Conservation (phyloP, 2,329 filamentous ascomycete species). For the Elsinoe perseae region DNA sequence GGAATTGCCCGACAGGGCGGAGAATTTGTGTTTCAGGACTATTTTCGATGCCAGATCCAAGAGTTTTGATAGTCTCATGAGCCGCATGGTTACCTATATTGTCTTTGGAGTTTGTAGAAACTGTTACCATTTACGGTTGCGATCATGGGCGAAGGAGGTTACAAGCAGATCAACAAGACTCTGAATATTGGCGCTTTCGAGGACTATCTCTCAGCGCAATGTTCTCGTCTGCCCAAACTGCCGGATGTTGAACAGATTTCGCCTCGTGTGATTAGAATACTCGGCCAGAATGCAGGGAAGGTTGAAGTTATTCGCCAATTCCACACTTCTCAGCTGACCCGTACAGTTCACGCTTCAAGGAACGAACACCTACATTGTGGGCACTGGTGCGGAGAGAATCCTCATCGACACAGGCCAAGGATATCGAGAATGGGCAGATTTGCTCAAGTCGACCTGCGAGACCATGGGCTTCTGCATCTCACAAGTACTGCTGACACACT, state of each 20-base stretch:
- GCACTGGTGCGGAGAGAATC: slow-evolving; percentile 30
- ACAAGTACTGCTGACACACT: slow-evolving; percentile 39
- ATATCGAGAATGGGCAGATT: slow-evolving; percentile 29
- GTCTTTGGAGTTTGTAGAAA: not conserved
- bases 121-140: not conserved
- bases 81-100: not conserved
- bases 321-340: not conserved
- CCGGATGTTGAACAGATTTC: slow-evolving; percentile 21
- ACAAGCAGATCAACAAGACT: slow-evolving; percentile 24
- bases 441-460: slow-evolving; percentile 31
- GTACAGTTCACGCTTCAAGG: slow-evolving; percentile 34
- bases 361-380: slow-evolving; percentile 37
- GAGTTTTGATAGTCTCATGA: not conserved
- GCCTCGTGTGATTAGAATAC: slow-evolving; percentile 21
- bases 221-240: slow-evolving; percentile 19
- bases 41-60: too few species aligned
- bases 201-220: slow-evolving; percentile 23
- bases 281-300: slow-evolving; percentile 24
- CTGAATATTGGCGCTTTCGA: slow-evolving; percentile 22
- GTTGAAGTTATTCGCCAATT: not conserved
- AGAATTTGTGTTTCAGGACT: too few species aligned
- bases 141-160: slow-evolving; percentile 20
- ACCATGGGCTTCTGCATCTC: slow-evolving; percentile 30
- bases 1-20: too few species aligned
- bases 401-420: slow-evolving; percentile 34